These are phyloP conservation scores for Tolypocladium ovalisporum DNA, from an alignment of 2,329 filamentous ascomycete genomes.

Conservation along the genomic window DNA sequence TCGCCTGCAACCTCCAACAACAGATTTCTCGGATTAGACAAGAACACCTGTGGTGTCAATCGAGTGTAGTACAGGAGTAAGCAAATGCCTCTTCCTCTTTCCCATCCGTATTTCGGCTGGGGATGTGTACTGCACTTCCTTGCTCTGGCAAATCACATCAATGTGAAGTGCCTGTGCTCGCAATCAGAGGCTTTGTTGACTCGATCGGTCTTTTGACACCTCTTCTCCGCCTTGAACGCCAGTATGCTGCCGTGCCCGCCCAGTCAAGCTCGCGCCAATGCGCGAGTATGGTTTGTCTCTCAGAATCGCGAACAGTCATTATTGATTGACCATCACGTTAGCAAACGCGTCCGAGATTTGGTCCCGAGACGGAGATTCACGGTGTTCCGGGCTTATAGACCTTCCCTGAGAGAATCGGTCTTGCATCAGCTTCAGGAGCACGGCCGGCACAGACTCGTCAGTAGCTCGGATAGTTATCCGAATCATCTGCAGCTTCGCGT, in stretches of 20 bases:
- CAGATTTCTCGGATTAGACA: not conserved
- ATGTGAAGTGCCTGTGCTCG: not conserved
- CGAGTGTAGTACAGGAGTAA: not conserved
- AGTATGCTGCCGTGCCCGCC: constrained; percentile 30
- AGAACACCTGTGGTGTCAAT: constrained; percentile 4
- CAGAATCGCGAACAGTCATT: not conserved
- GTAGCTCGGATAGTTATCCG: constrained; percentile 90
- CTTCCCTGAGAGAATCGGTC: constrained; percentile 56
- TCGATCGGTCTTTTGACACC: not conserved
- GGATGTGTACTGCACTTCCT: not conserved
- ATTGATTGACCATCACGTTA: constrained; percentile 40
- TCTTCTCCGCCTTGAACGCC: constrained; percentile 14
- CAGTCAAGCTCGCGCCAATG: constrained; percentile 24
- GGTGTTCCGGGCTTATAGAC: constrained; percentile 27
- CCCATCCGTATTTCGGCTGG: not conserved
- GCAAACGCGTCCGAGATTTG: constrained; percentile 46
- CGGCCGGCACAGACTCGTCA: constrained; percentile 73
- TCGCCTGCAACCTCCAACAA: not conserved
- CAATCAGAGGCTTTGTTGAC: not conserved
- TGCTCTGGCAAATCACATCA: not conserved
- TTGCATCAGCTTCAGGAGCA: constrained; percentile 79
- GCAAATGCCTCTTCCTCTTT: not conserved
- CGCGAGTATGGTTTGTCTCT: not conserved
- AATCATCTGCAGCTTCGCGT: constrained; percentile 60
- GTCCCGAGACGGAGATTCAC: constrained; percentile 29